Conservation (phyloP, 129 eudicot species). For the Flaveria bidentis region DNA sequence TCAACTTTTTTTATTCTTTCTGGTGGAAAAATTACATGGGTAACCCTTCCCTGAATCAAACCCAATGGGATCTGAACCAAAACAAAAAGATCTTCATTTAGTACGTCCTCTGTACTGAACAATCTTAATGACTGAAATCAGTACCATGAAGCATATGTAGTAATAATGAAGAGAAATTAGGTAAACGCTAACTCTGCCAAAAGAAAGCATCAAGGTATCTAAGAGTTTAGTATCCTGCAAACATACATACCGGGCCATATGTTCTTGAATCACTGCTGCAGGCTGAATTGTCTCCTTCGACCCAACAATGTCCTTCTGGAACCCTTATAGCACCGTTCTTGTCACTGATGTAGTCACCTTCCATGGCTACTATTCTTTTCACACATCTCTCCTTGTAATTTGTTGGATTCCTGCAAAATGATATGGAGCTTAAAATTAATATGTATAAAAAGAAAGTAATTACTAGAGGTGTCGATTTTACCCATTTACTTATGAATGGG, state of each 20-base stretch:
- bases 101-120: background rate
- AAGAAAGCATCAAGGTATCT: no score
- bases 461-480: background rate
- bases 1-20: slow-evolving; percentile 69
- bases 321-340: slow-evolving; percentile 52
- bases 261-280: slow-evolving; percentile 76
- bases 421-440: background rate
- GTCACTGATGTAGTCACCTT: slow-evolving; percentile 74
- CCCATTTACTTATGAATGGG: background rate
- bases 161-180: background rate
- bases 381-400: slow-evolving; percentile 65
- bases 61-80: slow-evolving; percentile 81
- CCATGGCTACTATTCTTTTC: slow-evolving; percentile 82
- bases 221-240: no score
- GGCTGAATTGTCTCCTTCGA: slow-evolving; percentile 83
- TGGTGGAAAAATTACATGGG: slow-evolving; percentile 89
- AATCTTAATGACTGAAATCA: background rate
- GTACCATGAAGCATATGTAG: background rate
- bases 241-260: slow-evolving; percentile 67
- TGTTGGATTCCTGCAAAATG: slow-evolving; percentile 65
- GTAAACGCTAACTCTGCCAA: background rate
- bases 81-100: background rate
- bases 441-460: background rate
- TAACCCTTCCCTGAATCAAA: slow-evolving; percentile 73
- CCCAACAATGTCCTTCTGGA: slow-evolving; percentile 98